Percentiles rank a stretch among this genome's conserved stretches.
phyloP scores from a whole-genome alignment of 768 basidiomycete species.

The Galerina marginata region DNA sequence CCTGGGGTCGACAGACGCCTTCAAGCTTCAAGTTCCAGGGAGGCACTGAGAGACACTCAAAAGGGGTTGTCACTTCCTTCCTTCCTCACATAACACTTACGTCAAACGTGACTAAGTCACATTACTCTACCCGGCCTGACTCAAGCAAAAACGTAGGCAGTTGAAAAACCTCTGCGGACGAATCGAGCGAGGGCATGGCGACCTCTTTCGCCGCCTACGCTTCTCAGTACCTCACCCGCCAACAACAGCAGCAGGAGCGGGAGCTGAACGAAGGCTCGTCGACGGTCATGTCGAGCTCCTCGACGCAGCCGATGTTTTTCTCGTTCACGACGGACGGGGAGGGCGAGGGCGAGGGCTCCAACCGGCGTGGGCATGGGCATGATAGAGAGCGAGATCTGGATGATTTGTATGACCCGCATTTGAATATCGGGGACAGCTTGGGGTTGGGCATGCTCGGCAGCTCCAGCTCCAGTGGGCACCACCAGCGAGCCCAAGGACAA shows the following conservation, averaged over 20 bases:
- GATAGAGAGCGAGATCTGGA: slow-evolving; percentile 55
- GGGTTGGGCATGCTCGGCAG: slow-evolving; percentile 33
- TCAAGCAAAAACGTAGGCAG: no score
- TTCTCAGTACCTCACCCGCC: slow-evolving; percentile 77
- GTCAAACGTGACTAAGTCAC: no score
- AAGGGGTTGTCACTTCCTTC: no score
- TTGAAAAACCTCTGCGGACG: no score
- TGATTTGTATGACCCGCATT: slow-evolving; percentile 80
- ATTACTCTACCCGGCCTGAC: no score
- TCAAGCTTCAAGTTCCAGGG: no score
- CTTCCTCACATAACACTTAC: no score
- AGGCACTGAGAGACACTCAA: no score
- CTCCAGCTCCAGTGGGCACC: no score
- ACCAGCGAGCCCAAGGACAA: no score
- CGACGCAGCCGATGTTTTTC: slow-evolving; percentile 86
- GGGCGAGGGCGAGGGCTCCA: slow-evolving; percentile 47
- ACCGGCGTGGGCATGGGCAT: slow-evolving; percentile 33
- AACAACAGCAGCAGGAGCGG: slow-evolving; percentile 23
- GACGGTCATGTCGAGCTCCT: slow-evolving; percentile 25
- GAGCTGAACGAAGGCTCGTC: no score
- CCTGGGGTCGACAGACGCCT: no score
- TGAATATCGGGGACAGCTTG: slow-evolving; percentile 34
- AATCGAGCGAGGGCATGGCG: not conserved
- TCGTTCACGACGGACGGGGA: slow-evolving; percentile 83
- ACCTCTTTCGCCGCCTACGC: slow-evolving; percentile 73